phyloP scores from a whole-genome alignment of 305 asterid genomes.

The Fraxinus albicans region DNA sequence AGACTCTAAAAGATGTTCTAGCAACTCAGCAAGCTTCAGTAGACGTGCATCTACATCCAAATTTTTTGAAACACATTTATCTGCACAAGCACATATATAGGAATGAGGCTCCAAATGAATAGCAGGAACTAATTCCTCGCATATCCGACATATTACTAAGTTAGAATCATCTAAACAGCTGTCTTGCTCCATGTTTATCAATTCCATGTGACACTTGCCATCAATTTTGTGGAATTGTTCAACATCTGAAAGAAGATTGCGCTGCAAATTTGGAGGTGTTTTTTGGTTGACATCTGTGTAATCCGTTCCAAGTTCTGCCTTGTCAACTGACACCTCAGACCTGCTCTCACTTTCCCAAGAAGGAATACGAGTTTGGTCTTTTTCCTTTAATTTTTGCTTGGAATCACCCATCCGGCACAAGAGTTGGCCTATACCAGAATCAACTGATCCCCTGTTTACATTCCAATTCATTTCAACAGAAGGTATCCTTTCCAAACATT shows the following conservation, averaged over 20 bases:
- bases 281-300: conserved; percentile 32
- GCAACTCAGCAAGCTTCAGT: conserved; percentile 71
- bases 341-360: conserved; percentile 38
- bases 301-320: conserved; percentile 34
- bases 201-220: conserved; percentile 43
- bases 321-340: conserved; percentile 40
- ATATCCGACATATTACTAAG: conserved; percentile 86
- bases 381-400: conserved; percentile 39
- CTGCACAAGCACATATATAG: conserved; percentile 90
- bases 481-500: conserved; percentile 81
- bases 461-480: conserved; percentile 81
- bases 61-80: conserved; percentile 69
- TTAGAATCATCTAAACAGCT: conserved; percentile 52
- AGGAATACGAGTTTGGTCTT: conserved; percentile 30
- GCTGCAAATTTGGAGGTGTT: conserved; percentile 31
- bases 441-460: conserved; percentile 54
- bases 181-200: conserved; percentile 48
- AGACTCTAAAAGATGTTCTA: conserved; percentile 75
- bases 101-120: conserved; percentile 89
- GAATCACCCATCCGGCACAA: conserved; percentile 32
- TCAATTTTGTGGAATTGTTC: conserved; percentile 33
- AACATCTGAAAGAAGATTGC: conserved; percentile 33
- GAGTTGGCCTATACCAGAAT: conserved; percentile 38
- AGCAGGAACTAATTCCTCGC: conserved; percentile 84
- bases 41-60: conserved; percentile 81